phyloP scores from a whole-genome alignment of 2,329 filamentous ascomycete genomes.

The Monascus ruber region DNA sequence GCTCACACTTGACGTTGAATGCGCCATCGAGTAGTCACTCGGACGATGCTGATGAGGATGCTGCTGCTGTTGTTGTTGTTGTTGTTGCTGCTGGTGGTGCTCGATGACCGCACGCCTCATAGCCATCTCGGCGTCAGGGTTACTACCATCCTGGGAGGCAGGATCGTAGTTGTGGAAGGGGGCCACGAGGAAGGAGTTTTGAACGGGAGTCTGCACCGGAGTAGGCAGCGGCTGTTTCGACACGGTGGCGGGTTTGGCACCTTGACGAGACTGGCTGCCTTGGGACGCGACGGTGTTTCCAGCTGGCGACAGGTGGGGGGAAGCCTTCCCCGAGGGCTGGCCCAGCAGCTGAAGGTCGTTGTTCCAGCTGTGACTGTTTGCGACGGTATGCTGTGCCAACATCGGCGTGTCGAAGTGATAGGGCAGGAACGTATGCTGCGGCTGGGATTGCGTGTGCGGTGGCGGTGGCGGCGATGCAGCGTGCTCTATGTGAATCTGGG shows the following conservation, averaged over 20 bases:
- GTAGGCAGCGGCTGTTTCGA: constrained; percentile 42
- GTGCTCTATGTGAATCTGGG: constrained; percentile 22
- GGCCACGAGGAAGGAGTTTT: constrained; percentile 38
- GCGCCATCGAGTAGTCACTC: constrained; percentile 40
- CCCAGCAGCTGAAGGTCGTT: constrained; percentile 25
- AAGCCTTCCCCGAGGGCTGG: constrained; percentile 19
- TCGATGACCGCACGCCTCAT: constrained; percentile 50
- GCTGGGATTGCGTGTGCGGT: constrained; percentile 14
- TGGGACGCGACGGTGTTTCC: constrained; percentile 30
- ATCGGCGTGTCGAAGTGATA: constrained; percentile 20
- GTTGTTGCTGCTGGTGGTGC: constrained; percentile 24
- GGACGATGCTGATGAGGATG: constrained; percentile 28
- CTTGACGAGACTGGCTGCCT: constrained; percentile 33
- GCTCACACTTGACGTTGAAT: constrained; percentile 50
- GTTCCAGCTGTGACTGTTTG: constrained; percentile 24
- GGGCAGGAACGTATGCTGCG: constrained; percentile 13
- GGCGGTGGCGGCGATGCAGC: constrained; percentile 20
- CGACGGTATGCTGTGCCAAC: constrained; percentile 28
- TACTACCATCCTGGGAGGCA: constrained; percentile 29
- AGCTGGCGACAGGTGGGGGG: constrained; percentile 15
- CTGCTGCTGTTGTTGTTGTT: constrained; percentile 13
- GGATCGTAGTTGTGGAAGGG: constrained; percentile 37
- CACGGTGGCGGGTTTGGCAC: constrained; percentile 28
- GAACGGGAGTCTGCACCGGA: constrained; percentile 43
- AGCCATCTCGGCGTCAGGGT: constrained; percentile 43